Conservation (phyloP, 768 basidiomycete species). For the Rhodotorula toruloides region DNA sequence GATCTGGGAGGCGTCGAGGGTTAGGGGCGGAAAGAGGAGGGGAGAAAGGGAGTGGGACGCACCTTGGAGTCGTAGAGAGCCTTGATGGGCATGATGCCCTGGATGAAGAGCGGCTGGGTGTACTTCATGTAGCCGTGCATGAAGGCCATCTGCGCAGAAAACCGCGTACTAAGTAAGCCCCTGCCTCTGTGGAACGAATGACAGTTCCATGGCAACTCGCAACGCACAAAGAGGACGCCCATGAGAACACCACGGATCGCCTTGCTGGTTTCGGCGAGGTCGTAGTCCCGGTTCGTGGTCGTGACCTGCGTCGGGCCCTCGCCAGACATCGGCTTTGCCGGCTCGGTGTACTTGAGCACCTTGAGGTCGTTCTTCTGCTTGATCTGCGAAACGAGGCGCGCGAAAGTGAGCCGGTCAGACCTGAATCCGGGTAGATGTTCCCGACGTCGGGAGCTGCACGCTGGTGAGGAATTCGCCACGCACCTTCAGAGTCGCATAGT, state of each 20-base stretch:
- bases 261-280: slow-evolving; percentile 79
- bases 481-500: slow-evolving; percentile 69
- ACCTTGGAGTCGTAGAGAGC: slow-evolving; percentile 77
- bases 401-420: slow-evolving; percentile 13
- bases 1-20: slow-evolving; percentile 21
- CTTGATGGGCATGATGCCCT: slow-evolving; percentile 92
- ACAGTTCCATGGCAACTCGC: no score
- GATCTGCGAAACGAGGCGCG: slow-evolving; percentile 54
- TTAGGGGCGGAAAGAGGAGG: not conserved
- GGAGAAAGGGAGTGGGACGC: slow-evolving; percentile 29
- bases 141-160: slow-evolving; percentile 75
- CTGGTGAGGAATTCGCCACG: not conserved
- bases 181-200: no score
- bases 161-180: not conserved
- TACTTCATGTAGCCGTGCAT: slow-evolving; percentile 92
- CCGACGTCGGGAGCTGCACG: not conserved
- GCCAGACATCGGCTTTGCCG: slow-evolving; percentile 57
- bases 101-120: slow-evolving; percentile 94
- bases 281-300: slow-evolving; percentile 92
- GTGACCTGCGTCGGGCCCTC: slow-evolving; percentile 56
- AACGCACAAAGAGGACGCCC: slow-evolving; percentile 48
- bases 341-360: slow-evolving; percentile 91
- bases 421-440: not conserved
- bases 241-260: slow-evolving; percentile 49
- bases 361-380: slow-evolving; percentile 93